Conservation (phyloP, 2,329 filamentous ascomycete species). For the Biscogniauxia mediterranea region DNA sequence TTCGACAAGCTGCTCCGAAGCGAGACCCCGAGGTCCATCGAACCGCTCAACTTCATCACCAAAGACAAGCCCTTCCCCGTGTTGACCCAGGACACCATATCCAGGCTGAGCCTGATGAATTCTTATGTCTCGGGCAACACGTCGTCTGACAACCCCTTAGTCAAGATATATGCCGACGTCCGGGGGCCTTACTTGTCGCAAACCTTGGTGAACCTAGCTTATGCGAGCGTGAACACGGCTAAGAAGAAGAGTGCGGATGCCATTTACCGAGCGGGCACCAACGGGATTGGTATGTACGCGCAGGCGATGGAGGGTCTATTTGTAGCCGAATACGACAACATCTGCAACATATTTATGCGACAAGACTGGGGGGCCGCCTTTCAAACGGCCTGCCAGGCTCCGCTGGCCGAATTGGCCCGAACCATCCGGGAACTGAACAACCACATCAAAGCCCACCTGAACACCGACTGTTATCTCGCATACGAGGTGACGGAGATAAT, state of each 20-base stretch:
- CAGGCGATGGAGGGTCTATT: constrained; percentile 86
- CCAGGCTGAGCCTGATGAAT: constrained; percentile 76
- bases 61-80: constrained; percentile 84
- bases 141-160: constrained; percentile 65
- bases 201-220: constrained; percentile 81
- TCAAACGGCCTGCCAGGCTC: constrained; percentile 72
- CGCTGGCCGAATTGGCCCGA: constrained; percentile 78
- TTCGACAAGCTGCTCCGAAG: constrained; percentile 74
- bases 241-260: constrained; percentile 80
- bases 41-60: constrained; percentile 89
- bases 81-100: constrained; percentile 71
- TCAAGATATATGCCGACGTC: constrained; percentile 81
- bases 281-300: constrained; percentile 87
- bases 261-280: constrained; percentile 83
- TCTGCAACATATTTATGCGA: constrained; percentile 79
- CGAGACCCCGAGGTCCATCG: constrained; percentile 76
- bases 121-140: constrained; percentile 66
- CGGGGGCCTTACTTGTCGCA: constrained; percentile 82
- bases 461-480: constrained; percentile 89
- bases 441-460: constrained; percentile 82
- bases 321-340: constrained; percentile 84
- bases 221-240: constrained; percentile 79
- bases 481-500: constrained; percentile 95
- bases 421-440: constrained; percentile 86
- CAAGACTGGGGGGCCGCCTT: constrained; percentile 83